phyloP scores from a whole-genome alignment of 2,329 filamentous ascomycete genomes.

The Cladophialophora chaetospira region DNA sequence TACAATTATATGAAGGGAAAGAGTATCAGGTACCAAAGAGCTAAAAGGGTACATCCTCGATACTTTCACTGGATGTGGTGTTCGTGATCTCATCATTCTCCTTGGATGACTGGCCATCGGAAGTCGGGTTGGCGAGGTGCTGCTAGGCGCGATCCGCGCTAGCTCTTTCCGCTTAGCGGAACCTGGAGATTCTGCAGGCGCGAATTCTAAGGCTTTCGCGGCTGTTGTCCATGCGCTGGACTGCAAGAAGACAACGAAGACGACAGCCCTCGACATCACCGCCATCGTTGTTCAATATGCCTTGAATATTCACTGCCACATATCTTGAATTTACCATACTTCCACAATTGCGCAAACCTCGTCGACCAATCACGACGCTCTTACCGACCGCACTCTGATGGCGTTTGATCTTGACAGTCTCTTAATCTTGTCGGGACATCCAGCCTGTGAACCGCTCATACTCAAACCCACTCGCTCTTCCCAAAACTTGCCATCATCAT shows the following conservation, averaged over 20 bases:
- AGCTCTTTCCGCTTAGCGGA: constrained; percentile 6
- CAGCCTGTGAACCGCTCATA: neutral
- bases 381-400: constrained; percentile 7
- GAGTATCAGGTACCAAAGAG: too few relatives aligned
- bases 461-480: neutral
- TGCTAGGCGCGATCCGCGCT: neutral
- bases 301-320: neutral
- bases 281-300: neutral
- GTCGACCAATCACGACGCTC: neutral
- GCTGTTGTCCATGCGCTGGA: neutral
- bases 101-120: too few relatives aligned
- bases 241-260: neutral
- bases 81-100: constrained; percentile 1
- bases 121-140: too few relatives aligned
- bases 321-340: neutral
- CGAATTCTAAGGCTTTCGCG: constrained; percentile 1
- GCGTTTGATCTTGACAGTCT: constrained; percentile 16
- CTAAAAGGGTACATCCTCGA: too few relatives aligned
- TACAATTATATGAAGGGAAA: too few relatives aligned
- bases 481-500: constrained; percentile 2
- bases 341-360: neutral
- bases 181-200: constrained; percentile 6
- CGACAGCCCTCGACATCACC: neutral
- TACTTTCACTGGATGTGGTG: neutral
- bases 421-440: constrained; percentile 8